Percentiles rank a stretch among this genome's conserved stretches.
These are phyloP conservation scores for Neurospora intermedia DNA, from an alignment of 495 filamentous ascomycete species.

Conservation along the genomic window DNA sequence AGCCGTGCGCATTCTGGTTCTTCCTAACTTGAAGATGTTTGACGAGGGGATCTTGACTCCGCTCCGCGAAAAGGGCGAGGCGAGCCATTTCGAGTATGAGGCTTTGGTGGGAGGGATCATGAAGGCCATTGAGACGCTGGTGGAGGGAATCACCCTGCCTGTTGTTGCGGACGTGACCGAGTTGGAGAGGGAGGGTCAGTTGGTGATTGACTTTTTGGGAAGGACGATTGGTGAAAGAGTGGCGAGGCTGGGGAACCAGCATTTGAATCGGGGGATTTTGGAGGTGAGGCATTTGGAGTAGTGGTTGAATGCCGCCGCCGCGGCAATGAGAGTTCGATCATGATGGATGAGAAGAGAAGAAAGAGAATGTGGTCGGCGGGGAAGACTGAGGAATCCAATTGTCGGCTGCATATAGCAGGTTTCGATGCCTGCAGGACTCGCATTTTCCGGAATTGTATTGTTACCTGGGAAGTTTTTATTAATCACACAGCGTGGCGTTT, in stretches of 20 bases:
- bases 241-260: slow-evolving; percentile 38
- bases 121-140: slow-evolving; percentile 43
- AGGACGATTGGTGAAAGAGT: slow-evolving; percentile 51
- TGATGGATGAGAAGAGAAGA: background rate
- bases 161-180: slow-evolving; percentile 22
- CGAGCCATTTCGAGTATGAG: slow-evolving; percentile 46
- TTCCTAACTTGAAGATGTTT: slow-evolving; percentile 72
- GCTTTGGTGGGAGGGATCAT: slow-evolving; percentile 51
- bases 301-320: background rate
- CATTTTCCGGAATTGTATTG: too few relatives aligned
- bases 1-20: slow-evolving; percentile 64
- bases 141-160: slow-evolving; percentile 7
- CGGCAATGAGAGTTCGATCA: background rate
- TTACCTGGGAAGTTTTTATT: background rate
- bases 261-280: slow-evolving; percentile 39
- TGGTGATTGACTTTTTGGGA: slow-evolving; percentile 45
- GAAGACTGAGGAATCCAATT: too few relatives aligned
- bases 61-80: slow-evolving; percentile 45
- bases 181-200: slow-evolving; percentile 31
- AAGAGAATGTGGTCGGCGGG: too few relatives aligned
- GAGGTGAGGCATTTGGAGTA: slow-evolving; percentile 33
- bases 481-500: background rate
- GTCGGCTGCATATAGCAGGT: too few relatives aligned
- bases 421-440: too few relatives aligned
- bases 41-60: slow-evolving; percentile 56